Evolutionary conservation across 2,329 filamentous ascomycete species (phyloP).

Genomic region (Tetracladium maxilliforme): DNA sequence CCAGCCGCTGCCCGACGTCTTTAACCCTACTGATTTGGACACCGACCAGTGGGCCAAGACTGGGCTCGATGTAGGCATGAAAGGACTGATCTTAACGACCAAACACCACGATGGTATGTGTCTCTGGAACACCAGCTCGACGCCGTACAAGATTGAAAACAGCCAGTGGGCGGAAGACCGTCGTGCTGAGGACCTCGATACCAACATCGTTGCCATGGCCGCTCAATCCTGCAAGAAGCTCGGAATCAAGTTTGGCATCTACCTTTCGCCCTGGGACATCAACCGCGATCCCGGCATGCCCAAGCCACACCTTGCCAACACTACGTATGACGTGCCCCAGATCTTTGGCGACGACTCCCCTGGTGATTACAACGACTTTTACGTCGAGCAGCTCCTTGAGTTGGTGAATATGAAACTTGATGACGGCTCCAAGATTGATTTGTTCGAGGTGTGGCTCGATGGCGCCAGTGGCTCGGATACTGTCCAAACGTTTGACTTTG

Average conservation of each 20-base stretch:
- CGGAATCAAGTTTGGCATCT: conserved; percentile 18
- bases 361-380: conserved; percentile 18
- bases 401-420: too few relatives aligned
- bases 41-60: too few relatives aligned
- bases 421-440: too few relatives aligned
- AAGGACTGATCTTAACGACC: conserved; percentile 18
- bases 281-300: conserved; percentile 19
- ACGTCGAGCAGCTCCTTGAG: too few relatives aligned
- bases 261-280: conserved; percentile 20
- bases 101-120: conserved; percentile 21
- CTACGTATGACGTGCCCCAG: conserved; percentile 17
- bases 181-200: conserved; percentile 9
- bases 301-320: conserved; percentile 13
- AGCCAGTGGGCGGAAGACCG: conserved; percentile 15
- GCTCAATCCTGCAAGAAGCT: conserved; percentile 15
- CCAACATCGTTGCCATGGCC: conserved; percentile 16
- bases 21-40: too few relatives aligned
- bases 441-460: too few relatives aligned
- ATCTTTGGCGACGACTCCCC: conserved; percentile 15
- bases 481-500: too few relatives aligned
- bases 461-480: too few relatives aligned
- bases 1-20: too few relatives aligned
- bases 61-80: conserved; percentile 16
- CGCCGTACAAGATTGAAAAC: conserved; percentile 16
- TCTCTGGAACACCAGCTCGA: conserved; percentile 18